Evolutionary conservation across 164 flowering plant genomes (phyloP), one percentile per base, ranked within the genome.

Genomic region (Liquidambar formosana): DNA sequence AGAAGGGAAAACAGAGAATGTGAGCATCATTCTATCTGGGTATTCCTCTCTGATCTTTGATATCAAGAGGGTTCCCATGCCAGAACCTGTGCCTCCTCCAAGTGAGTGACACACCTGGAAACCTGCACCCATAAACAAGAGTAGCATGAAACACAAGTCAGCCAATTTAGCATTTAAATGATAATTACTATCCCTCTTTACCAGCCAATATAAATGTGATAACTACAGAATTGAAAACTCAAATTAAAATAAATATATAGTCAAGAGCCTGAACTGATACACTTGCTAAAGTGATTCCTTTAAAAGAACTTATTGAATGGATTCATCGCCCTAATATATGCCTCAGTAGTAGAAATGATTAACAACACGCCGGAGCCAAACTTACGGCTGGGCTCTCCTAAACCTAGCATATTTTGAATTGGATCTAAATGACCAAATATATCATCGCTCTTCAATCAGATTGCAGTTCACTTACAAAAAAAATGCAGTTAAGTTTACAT

Each of bases 21-120:
- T 86, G 63, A 86, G 82, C 90, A 86, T 81, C 90, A 86, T 86
- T 63, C 90, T 79, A 69, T 86, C 90, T 14, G 90, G 90, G 65
- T 84, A 86, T 69, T 86, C 89, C 77, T 89, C 94, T 69, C 94
- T 80, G 57, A 89, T 86, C 76, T 89, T 87, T n/a, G 92, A 89
- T 41, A 89, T 87, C 77, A 89, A 67, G 26, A 89, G 87, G 63
- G 95, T 89, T 57, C 94, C 94, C 94, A 89, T 89, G 51, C 94
- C 94, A 68, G 92, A 89, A 3, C 95, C 95, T 4, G 95, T 89
- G 41, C 95, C 95, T 28, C 94, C 94, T 79, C 94, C 92, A 67
- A 89, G 92, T 0, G 95, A 89, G 75, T 89, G 95, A 61, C 96
- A 88, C 62, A 90, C 91, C 73, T 90, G 96, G 66, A 90, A 90